A percentile compares a stretch with the other conserved stretches of the same genome.
Evolutionary conservation across 176 grass and related monocot species (phyloP).

Genomic region (Cenchrus americanus): DNA sequence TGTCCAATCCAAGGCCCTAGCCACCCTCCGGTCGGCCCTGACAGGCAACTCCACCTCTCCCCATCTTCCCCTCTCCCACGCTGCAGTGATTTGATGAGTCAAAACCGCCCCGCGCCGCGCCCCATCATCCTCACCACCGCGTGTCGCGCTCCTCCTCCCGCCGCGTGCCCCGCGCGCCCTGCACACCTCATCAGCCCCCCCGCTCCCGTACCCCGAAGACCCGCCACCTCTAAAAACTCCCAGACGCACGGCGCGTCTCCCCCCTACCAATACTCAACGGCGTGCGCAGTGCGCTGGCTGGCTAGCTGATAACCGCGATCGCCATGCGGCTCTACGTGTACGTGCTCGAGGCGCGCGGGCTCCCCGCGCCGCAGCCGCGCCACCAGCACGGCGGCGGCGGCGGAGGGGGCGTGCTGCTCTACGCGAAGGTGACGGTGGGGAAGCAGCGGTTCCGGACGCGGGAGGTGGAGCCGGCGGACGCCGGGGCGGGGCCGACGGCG

Average conservation of each 20-base stretch:
- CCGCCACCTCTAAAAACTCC: conserved; percentile 26
- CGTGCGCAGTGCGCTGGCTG: neutral
- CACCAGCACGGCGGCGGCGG: neutral
- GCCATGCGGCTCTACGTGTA: conserved; percentile 68
- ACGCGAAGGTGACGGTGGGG: conserved; percentile 72
- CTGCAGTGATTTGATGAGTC: neutral
- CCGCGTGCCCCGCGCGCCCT: conserved; percentile 18
- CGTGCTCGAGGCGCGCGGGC: conserved; percentile 64
- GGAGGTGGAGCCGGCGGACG: conserved; percentile 48
- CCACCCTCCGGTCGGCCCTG: neutral
- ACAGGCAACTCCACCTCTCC: neutral
- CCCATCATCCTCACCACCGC: neutral
- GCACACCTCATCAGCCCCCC: conserved; percentile 39
- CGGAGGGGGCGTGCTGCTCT: conserved; percentile 1
- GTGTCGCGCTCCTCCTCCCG: conserved; percentile 15
- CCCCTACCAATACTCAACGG: neutral
- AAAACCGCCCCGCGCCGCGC: neutral
- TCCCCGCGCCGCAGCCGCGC: conserved; percentile 13
- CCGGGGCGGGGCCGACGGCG: conserved; percentile 7
- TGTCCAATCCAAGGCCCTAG: neutral
- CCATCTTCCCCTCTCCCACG: neutral
- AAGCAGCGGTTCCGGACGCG: conserved; percentile 59
- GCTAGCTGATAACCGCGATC: neutral
- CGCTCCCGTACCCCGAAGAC: neutral
- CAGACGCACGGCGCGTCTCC: too few species aligned